These are phyloP conservation scores for Rugonectria rugulosa DNA, from an alignment of 2,329 filamentous ascomycete species.

Conservation along the genomic window DNA sequence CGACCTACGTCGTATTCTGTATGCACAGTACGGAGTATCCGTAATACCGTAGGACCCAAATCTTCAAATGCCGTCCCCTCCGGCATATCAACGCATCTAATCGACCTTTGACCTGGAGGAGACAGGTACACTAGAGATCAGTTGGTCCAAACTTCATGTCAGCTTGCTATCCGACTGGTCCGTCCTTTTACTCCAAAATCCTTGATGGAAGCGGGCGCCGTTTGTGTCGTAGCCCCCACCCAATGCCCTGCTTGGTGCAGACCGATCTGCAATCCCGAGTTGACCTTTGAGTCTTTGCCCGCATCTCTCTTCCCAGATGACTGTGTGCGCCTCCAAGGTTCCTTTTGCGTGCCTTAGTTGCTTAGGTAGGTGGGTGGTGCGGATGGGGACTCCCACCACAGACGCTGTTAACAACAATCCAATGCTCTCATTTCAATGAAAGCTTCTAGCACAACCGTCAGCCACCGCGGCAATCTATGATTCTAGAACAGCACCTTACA, in stretches of 20 bases:
- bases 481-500: too few relatives aligned
- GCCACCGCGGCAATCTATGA: too few relatives aligned
- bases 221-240: not conserved
- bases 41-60: not conserved
- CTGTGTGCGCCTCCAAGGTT: not conserved
- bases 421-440: too few relatives aligned
- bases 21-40: not conserved
- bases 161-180: slow-evolving; percentile 5
- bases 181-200: not conserved
- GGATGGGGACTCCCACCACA: too few relatives aligned
- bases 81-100: slow-evolving; percentile 5
- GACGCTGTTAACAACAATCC: too few relatives aligned
- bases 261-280: not conserved
- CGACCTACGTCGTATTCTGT: too few relatives aligned
- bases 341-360: not conserved
- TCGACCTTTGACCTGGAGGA: not conserved
- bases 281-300: not conserved
- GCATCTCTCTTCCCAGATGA: not conserved
- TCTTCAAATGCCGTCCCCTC: not conserved
- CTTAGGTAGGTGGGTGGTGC: too few relatives aligned
- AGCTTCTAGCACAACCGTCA: too few relatives aligned
- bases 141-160: not conserved
- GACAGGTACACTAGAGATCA: not conserved
- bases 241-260: not conserved
- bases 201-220: not conserved